Conservation (phyloP, 2,329 filamentous ascomycete genomes). For the Chaetomium globosum region DNA sequence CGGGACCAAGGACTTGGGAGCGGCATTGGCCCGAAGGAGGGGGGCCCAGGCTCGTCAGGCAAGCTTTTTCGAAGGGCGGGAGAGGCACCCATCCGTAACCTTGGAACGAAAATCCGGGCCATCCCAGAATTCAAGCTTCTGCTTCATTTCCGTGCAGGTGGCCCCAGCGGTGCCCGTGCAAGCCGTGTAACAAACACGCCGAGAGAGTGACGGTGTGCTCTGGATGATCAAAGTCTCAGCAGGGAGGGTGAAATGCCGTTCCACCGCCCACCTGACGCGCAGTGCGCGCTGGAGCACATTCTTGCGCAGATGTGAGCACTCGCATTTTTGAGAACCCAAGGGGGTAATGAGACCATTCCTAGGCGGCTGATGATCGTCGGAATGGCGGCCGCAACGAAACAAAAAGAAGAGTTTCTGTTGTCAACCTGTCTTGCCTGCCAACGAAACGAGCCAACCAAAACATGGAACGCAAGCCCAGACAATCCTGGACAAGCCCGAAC, state of each 20-base stretch:
- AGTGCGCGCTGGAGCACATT: not conserved
- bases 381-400: not conserved
- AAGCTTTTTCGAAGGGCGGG: not conserved
- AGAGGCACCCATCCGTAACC: not conserved
- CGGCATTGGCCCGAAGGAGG: not conserved
- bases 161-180: not conserved
- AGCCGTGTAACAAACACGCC: not conserved
- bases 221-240: not conserved
- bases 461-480: not conserved
- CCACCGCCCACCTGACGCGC: not conserved
- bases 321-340: not conserved
- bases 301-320: not conserved
- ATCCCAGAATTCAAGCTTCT: not conserved
- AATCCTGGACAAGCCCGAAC: too few species aligned
- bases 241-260: not conserved
- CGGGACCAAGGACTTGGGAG: slow-evolving; percentile 14
- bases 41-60: not conserved
- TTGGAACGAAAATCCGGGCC: too few species aligned
- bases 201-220: not conserved
- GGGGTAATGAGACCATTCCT: not conserved
- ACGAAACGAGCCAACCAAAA: too few species aligned
- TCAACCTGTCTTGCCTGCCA: not conserved
- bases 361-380: slow-evolving; percentile 2
- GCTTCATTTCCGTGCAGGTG: not conserved
- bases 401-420: slow-evolving; percentile 10